Conservation (phyloP, 768 basidiomycete genomes). For the Suillus weaverae region DNA sequence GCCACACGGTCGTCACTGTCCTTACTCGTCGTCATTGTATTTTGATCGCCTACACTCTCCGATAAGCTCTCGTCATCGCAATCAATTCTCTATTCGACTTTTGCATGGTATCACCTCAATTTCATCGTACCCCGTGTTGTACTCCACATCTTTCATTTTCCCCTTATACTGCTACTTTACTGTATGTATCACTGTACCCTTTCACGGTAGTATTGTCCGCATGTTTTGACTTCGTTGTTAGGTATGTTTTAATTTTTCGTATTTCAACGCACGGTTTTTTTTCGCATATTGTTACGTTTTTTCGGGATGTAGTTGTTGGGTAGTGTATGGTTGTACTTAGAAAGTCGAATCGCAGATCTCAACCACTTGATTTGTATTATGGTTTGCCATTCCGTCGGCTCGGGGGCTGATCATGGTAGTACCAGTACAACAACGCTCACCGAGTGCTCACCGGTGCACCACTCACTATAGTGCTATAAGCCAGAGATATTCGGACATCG, state of each 20-base stretch:
- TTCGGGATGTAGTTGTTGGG: background rate
- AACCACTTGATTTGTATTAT: background rate
- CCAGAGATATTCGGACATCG: background rate
- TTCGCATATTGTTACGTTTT: background rate
- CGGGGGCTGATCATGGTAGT: background rate
- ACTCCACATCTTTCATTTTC: background rate
- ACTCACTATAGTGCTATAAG: no score
- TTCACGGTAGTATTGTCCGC: background rate
- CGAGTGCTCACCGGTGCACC: no score
- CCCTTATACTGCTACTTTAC: background rate
- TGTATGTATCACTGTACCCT: slow-evolving; percentile 1
- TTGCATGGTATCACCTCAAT: slow-evolving; percentile 5
- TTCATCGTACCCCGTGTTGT: background rate
- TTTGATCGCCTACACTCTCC: background rate
- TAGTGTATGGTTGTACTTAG: background rate
- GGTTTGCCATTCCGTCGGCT: background rate
- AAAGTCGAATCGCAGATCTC: background rate
- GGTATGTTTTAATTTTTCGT: background rate
- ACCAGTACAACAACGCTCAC: no score
- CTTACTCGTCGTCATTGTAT: slow-evolving; percentile 4
- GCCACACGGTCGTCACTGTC: background rate
- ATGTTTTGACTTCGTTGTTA: background rate
- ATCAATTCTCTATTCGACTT: background rate
- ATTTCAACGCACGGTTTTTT: background rate
- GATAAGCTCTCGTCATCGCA: background rate